These are phyloP conservation scores for Clarireedia sp. DNA, from an alignment of 2,329 filamentous ascomycete species.

Conservation along the genomic window DNA sequence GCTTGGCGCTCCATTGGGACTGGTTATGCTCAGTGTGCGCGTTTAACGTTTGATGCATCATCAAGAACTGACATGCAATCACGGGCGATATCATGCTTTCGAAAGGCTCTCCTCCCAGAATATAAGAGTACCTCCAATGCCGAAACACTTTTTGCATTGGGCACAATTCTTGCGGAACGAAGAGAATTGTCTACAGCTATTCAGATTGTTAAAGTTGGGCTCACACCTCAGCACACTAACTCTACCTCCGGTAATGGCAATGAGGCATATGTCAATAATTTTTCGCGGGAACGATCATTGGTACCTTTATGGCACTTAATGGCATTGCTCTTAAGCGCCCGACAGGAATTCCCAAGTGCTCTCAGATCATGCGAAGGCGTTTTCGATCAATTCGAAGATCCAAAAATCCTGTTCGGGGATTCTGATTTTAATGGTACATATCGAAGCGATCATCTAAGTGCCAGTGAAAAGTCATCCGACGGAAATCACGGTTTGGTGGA, in stretches of 20 bases:
- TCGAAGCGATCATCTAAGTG: slow-evolving; percentile 59
- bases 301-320: slow-evolving; percentile 90
- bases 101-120: slow-evolving; percentile 62
- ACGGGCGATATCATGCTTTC: slow-evolving; percentile 68
- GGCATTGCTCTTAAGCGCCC: slow-evolving; percentile 74
- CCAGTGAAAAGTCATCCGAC: slow-evolving; percentile 27
- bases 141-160: slow-evolving; percentile 72
- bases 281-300: slow-evolving; percentile 49
- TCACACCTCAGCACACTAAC: slow-evolving; percentile 48
- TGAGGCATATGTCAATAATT: slow-evolving; percentile 32
- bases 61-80: slow-evolving; percentile 65
- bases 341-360: slow-evolving; percentile 76
- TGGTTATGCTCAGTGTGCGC: slow-evolving; percentile 80
- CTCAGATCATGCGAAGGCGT: slow-evolving; percentile 80
- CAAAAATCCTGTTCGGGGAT: slow-evolving; percentile 60
- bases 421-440: slow-evolving; percentile 42
- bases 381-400: slow-evolving; percentile 79
- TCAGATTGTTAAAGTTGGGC: slow-evolving; percentile 68
- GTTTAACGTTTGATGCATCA: slow-evolving; percentile 67
- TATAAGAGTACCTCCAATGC: slow-evolving; percentile 60
- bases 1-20: slow-evolving; percentile 82
- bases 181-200: slow-evolving; percentile 74
- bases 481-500: slow-evolving; percentile 52
- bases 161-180: slow-evolving; percentile 79
- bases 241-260: slow-evolving; percentile 13